phyloP scores from a whole-genome alignment of 2,329 filamentous ascomycete genomes.

The Metarhizium guizhouense region DNA sequence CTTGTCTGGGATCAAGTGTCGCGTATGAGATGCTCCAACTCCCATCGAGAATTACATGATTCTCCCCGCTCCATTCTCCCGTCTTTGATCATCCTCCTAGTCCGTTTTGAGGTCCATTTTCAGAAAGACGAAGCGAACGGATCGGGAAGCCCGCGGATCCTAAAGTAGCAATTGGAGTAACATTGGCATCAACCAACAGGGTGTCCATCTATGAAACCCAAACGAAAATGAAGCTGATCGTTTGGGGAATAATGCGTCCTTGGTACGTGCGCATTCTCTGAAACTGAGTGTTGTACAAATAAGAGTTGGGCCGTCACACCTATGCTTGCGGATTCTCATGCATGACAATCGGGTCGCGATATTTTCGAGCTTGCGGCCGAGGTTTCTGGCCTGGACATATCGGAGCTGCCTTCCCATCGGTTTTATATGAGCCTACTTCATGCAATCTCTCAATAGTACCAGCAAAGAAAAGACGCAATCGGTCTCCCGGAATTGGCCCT shows the following conservation, averaged over 20 bases:
- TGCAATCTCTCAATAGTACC: not conserved
- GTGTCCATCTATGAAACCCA: not conserved
- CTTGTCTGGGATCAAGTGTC: not conserved
- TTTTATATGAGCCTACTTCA: not conserved
- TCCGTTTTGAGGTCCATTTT: not conserved
- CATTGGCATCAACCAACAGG: not conserved
- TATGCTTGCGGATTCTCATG: not conserved
- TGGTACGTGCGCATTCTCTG: conserved; percentile 3
- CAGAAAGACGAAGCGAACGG: conserved; percentile 33
- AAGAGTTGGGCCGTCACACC: not conserved
- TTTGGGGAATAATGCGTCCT: not conserved
- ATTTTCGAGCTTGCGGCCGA: not conserved
- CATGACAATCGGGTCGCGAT: not conserved
- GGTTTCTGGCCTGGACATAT: not conserved
- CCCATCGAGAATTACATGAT: not conserved
- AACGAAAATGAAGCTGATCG: conserved; percentile 1
- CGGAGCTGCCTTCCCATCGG: not conserved
- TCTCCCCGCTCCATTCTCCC: not conserved
- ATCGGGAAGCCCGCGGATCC: conserved; percentile 16
- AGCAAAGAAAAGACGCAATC: not conserved
- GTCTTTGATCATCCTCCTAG: not conserved
- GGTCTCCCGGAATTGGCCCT: not conserved
- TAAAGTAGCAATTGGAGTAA: not conserved
- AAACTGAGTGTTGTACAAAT: conserved; percentile 6
- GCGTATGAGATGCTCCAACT: not conserved